Percentiles rank a stretch among this genome's conserved stretches.
These are phyloP conservation scores for Umbelopsis vinacea DNA, from an alignment of 192 early-diverging fungal species.

Conservation along the genomic window DNA sequence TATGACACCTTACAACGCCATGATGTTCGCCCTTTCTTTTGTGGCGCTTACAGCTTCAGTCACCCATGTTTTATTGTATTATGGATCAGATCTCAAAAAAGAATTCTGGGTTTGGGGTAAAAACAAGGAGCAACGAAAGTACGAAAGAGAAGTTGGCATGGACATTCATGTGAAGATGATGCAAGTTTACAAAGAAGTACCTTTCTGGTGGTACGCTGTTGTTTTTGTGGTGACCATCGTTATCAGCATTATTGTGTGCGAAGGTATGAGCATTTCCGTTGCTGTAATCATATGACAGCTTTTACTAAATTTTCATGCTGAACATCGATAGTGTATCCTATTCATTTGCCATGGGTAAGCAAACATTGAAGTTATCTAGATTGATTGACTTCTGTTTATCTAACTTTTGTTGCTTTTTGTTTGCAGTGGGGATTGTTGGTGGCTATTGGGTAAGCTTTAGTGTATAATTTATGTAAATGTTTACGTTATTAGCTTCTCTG, in stretches of 20 bases:
- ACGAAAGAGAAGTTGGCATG: slow-evolving; percentile 30
- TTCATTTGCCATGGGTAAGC: slow-evolving; percentile 18
- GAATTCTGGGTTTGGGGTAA: slow-evolving; percentile 61
- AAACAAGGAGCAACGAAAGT: slow-evolving; percentile 34
- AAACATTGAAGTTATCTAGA: background rate
- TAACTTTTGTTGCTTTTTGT: background rate
- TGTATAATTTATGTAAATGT: background rate
- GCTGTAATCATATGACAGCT: too few relatives aligned
- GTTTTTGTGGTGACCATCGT: slow-evolving; percentile 53
- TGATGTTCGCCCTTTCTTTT: slow-evolving; percentile 62
- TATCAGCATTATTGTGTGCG: slow-evolving; percentile 39
- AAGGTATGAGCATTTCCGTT: background rate
- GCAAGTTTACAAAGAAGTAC: slow-evolving; percentile 69
- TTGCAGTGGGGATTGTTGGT: slow-evolving; percentile 8
- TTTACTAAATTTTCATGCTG: background rate
- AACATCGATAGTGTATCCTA: background rate
- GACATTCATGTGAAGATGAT: slow-evolving; percentile 70
- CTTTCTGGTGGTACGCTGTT: slow-evolving; percentile 69
- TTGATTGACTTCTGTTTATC: background rate
- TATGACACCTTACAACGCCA: slow-evolving; percentile 57
- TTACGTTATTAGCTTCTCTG: background rate
- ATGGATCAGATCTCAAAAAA: slow-evolving; percentile 47
- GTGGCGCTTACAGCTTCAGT: slow-evolving; percentile 62
- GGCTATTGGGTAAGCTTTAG: background rate
- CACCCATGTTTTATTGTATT: slow-evolving; percentile 58